Evolutionary conservation across 73 alveolate genomes (phyloP).

Genomic region (Tetrahymena malaccensis): DNA sequence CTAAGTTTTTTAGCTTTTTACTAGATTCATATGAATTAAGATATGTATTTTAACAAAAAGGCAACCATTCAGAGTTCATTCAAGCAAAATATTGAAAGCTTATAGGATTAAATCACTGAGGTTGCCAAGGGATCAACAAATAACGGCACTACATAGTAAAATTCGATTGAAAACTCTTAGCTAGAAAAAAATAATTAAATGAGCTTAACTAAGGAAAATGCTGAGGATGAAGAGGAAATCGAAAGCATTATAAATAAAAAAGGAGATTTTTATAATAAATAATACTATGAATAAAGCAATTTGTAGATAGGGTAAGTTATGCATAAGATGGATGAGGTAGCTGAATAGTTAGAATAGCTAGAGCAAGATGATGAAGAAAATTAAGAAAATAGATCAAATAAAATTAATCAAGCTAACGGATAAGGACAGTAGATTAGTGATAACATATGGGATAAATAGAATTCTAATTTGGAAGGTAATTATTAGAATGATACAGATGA

Average conservation of each 20-base stretch:
- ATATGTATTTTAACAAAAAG: not conserved
- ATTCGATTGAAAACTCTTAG: not conserved
- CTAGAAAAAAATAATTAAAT: not conserved
- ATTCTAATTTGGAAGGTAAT: not conserved
- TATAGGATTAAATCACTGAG: not conserved
- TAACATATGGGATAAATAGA: not conserved
- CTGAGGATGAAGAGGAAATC: not conserved
- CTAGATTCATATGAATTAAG: too few species aligned
- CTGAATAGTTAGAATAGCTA: not conserved
- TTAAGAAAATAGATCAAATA: not conserved
- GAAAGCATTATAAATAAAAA: not conserved
- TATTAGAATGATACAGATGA: not conserved
- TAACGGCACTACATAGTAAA: not conserved
- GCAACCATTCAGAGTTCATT: not conserved
- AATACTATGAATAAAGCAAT: not conserved
- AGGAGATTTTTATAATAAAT: not conserved
- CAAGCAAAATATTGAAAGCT: not conserved
- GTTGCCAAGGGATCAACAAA: too few species aligned
- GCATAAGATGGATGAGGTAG: not conserved
- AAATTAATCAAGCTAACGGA: not conserved
- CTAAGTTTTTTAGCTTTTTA: too few species aligned
- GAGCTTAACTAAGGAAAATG: not conserved
- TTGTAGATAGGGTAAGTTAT: not conserved
- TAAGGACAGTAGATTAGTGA: not conserved
- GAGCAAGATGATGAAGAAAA: not conserved